Percentiles rank a stretch among this genome's conserved stretches.
phyloP scores from a whole-genome alignment of 768 basidiomycete genomes.

The Pleurotus platypus region DNA sequence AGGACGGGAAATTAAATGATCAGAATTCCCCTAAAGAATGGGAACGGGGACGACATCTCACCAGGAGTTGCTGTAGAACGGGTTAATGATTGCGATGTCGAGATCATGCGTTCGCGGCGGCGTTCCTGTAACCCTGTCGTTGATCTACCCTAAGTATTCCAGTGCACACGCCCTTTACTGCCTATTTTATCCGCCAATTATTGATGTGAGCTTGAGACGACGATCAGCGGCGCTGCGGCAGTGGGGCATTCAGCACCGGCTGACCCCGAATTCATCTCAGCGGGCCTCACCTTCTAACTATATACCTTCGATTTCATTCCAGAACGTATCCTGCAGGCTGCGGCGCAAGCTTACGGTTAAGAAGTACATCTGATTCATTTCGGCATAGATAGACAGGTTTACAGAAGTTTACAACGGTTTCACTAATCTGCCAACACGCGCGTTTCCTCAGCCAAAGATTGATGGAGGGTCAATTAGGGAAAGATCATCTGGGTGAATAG shows the following conservation, averaged over 20 bases:
- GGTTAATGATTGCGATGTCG: background rate
- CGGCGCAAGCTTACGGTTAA: too few relatives aligned
- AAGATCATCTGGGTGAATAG: background rate
- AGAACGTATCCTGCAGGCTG: too few relatives aligned
- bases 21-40: slow-evolving; percentile 1
- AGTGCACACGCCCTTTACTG: too few relatives aligned
- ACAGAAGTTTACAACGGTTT: slow-evolving; percentile 4
- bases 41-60: background rate
- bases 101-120: too few relatives aligned
- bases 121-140: too few relatives aligned
- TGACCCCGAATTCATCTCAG: slow-evolving; percentile 8
- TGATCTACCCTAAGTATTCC: too few relatives aligned
- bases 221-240: too few relatives aligned
- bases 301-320: too few relatives aligned
- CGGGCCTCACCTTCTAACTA: background rate
- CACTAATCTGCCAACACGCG: slow-evolving; percentile 1
- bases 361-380: too few relatives aligned
- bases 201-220: too few relatives aligned
- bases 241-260: background rate
- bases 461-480: background rate
- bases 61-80: background rate
- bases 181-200: too few relatives aligned
- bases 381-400: background rate
- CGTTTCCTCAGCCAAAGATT: slow-evolving; percentile 3
- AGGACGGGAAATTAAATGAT: background rate